A percentile compares a stretch with the other conserved stretches of the same genome.
These are phyloP conservation scores for Ceratocystiopsis sp. DNA, from an alignment of 2,329 filamentous ascomycete species.

Conservation along the genomic window DNA sequence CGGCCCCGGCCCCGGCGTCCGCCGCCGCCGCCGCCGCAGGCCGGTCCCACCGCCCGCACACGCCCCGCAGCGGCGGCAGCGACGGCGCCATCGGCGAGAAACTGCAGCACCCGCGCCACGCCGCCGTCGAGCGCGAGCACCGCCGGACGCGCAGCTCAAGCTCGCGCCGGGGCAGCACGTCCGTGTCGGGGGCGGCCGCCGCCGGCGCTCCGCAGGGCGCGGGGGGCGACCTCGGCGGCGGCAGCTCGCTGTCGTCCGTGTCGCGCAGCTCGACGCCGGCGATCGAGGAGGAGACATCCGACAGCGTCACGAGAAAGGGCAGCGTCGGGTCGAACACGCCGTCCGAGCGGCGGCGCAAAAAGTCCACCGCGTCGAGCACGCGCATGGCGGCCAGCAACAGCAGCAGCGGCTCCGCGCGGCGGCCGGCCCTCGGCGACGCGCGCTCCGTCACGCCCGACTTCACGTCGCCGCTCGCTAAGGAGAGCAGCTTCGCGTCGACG, in stretches of 20 bases:
- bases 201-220: conserved; percentile 15
- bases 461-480: conserved; percentile 34
- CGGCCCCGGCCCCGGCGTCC: neutral
- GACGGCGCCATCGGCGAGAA: conserved; percentile 7
- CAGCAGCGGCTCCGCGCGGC: conserved; percentile 12
- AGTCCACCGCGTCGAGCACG: conserved; percentile 11
- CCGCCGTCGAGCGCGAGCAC: conserved; percentile 27
- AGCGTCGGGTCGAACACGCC: conserved; percentile 27
- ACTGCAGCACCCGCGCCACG: conserved; percentile 25
- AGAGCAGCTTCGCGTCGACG: conserved; percentile 20
- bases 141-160: conserved; percentile 34
- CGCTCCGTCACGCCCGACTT: conserved; percentile 37
- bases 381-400: too few relatives aligned
- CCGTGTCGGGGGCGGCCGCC: conserved; percentile 22
- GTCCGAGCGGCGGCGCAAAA: conserved; percentile 35
- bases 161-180: conserved; percentile 32
- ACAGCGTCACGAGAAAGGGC: conserved; percentile 20
- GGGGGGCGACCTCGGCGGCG: neutral
- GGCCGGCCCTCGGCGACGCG: conserved; percentile 26
- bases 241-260: neutral
- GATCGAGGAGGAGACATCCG: conserved; percentile 25
- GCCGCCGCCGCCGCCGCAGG: neutral
- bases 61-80: conserved; percentile 5
- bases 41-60: conserved; percentile 1
- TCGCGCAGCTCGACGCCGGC: conserved; percentile 16